A percentile compares a stretch with the other conserved stretches of the same genome.
These are phyloP conservation scores for Gyromitra esculenta DNA, from an alignment of 2,329 filamentous ascomycete genomes.

Conservation along the genomic window DNA sequence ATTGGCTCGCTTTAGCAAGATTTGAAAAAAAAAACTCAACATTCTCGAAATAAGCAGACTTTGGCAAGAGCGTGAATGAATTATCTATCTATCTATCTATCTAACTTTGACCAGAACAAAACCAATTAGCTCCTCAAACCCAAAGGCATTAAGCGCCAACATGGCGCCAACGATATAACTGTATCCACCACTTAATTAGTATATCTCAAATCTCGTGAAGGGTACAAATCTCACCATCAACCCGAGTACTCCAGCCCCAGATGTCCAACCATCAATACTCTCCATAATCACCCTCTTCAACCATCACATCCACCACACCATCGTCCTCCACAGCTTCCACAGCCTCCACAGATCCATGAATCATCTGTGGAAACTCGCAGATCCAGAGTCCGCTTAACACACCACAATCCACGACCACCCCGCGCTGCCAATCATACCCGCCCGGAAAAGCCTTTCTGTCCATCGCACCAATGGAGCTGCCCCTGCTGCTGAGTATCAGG, in stretches of 20 bases:
- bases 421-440: slow-evolving; percentile 4
- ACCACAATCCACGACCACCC: slow-evolving; percentile 4
- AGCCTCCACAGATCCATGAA: neutral
- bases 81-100: too few relatives aligned
- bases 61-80: too few relatives aligned
- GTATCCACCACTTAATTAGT: too few relatives aligned
- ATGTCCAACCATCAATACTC: neutral
- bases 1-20: too few relatives aligned
- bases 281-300: slow-evolving; percentile 18
- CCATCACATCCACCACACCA: neutral
- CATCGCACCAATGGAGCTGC: neutral
- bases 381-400: neutral
- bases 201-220: too few relatives aligned
- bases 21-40: too few relatives aligned
- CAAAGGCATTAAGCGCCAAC: too few relatives aligned
- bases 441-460: neutral
- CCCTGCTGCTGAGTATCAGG: neutral
- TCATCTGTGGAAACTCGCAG: slow-evolving; percentile 5
- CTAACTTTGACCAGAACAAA: too few relatives aligned
- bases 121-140: too few relatives aligned
- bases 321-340: too few relatives aligned
- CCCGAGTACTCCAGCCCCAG: neutral
- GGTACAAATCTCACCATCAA: neutral
- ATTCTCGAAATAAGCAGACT: too few relatives aligned
- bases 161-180: too few relatives aligned